These are phyloP conservation scores for Scutellaria barbata DNA, from an alignment of 257 asterid genomes.

Conservation along the genomic window DNA sequence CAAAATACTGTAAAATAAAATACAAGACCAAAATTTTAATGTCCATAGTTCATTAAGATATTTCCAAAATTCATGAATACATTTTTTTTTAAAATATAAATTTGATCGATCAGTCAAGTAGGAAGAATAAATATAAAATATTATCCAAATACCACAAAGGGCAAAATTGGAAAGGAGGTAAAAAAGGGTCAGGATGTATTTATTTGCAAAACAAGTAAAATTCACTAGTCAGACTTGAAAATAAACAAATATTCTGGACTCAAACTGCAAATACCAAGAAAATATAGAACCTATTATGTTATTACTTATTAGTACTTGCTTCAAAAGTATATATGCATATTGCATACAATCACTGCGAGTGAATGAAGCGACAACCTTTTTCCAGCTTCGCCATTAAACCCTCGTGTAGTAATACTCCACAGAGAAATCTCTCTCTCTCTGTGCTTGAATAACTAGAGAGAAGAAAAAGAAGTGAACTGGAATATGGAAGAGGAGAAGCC, in stretches of 20 bases:
- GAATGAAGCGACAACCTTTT: not conserved
- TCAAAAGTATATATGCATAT: too few relatives aligned
- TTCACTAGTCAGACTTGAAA: not conserved
- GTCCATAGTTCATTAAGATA: too few relatives aligned
- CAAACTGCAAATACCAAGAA: slow-evolving; percentile 9
- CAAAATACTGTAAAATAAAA: too few relatives aligned
- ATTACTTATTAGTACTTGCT: too few relatives aligned
- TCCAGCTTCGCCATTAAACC: slow-evolving; percentile 22
- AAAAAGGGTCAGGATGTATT: too few relatives aligned
- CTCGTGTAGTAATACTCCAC: slow-evolving; percentile 33
- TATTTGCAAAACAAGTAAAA: not conserved
- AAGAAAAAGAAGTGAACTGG: not conserved
- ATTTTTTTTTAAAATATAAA: too few relatives aligned
- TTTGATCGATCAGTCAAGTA: too few relatives aligned
- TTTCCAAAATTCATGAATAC: too few relatives aligned
- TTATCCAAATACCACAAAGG: too few relatives aligned
- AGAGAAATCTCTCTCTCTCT: slow-evolving; percentile 1
- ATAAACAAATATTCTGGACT: slow-evolving; percentile 2
- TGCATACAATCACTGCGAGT: not conserved
- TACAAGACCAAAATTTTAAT: too few relatives aligned
- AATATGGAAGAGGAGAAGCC: slow-evolving; percentile 78
- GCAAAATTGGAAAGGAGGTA: too few relatives aligned
- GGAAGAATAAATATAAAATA: too few relatives aligned
- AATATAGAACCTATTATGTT: slow-evolving; percentile 2
- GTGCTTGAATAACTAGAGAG: slow-evolving; percentile 29